Conservation (phyloP, 2,329 filamentous ascomycete genomes). For the Saccharata proteae region DNA sequence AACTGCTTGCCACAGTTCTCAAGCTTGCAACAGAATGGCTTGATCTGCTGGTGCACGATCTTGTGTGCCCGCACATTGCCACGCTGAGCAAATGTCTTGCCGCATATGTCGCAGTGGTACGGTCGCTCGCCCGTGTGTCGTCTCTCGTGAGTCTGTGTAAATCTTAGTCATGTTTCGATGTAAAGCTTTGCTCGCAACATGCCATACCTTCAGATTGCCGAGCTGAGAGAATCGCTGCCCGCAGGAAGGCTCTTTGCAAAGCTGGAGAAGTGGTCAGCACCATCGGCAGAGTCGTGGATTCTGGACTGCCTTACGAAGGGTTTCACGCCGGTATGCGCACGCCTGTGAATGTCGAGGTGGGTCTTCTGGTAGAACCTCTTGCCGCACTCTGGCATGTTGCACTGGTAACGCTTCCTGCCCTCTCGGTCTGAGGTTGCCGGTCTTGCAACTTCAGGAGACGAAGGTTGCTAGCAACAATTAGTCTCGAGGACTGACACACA, state of each 20-base stretch:
- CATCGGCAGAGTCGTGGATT: not conserved
- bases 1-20: slow-evolving; percentile 81
- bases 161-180: too few species aligned
- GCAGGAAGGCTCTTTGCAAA: slow-evolving; percentile 62
- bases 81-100: slow-evolving; percentile 71
- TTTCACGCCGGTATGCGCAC: slow-evolving; percentile 80
- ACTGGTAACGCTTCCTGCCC: slow-evolving; percentile 57
- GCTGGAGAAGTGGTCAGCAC: slow-evolving; percentile 22
- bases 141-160: slow-evolving; percentile 62
- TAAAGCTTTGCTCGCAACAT: not conserved
- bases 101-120: slow-evolving; percentile 67
- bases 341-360: slow-evolving; percentile 78
- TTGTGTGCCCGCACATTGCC: slow-evolving; percentile 78
- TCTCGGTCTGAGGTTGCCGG: slow-evolving; percentile 18
- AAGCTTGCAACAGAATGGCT: slow-evolving; percentile 69
- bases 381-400: slow-evolving; percentile 59
- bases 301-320: slow-evolving; percentile 57
- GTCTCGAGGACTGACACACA: too few species aligned
- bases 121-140: slow-evolving; percentile 81
- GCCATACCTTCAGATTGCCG: slow-evolving; percentile 73
- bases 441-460: too few species aligned
- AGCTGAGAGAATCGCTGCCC: slow-evolving; percentile 75
- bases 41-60: slow-evolving; percentile 64
- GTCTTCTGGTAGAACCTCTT: slow-evolving; percentile 88
- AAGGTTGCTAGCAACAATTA: too few species aligned